A percentile compares a stretch with the other conserved stretches of the same genome.
Evolutionary conservation across 352 stramenopile species (phyloP).

Genomic region (Aphanomyces stellatus): DNA sequence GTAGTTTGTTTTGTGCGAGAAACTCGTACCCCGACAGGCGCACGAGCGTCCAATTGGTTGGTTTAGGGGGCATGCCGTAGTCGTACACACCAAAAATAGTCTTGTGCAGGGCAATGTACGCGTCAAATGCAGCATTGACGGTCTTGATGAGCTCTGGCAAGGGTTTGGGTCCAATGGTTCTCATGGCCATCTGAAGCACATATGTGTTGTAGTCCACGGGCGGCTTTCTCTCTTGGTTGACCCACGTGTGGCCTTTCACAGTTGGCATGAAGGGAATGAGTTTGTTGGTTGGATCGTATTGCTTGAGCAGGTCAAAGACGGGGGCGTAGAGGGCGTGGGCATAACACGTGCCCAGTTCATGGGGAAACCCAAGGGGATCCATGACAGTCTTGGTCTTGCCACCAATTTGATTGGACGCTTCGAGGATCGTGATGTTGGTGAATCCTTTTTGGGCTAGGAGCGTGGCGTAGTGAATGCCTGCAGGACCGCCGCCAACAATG

Average conservation of each 20-base stretch:
- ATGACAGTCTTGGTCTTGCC: neutral
- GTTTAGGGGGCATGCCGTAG: neutral
- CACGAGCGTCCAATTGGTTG: neutral
- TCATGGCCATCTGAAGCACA: neutral
- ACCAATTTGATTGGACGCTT: neutral
- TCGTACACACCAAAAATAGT: neutral
- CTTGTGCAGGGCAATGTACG: neutral
- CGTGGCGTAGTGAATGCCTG: constrained; percentile 7
- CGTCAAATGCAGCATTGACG: neutral
- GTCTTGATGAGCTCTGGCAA: neutral
- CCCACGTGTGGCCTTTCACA: neutral
- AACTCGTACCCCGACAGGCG: neutral
- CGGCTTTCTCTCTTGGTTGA: neutral
- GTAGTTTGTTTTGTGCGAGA: neutral
- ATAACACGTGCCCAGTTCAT: constrained; percentile 2
- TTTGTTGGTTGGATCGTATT: neutral
- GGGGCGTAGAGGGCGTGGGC: neutral
- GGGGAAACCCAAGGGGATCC: neutral
- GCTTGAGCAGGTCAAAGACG: neutral
- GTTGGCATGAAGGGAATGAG: neutral
- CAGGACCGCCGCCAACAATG: constrained; percentile 19
- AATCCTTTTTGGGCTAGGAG: constrained; percentile 14
- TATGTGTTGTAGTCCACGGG: neutral
- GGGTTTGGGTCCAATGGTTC: neutral
- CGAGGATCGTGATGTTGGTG: constrained; percentile 17